Evolutionary conservation across 306 rosid species (phyloP), one percentile per base, ranked within the genome.

Genomic region (Trichosanthes cucumerina): DNA sequence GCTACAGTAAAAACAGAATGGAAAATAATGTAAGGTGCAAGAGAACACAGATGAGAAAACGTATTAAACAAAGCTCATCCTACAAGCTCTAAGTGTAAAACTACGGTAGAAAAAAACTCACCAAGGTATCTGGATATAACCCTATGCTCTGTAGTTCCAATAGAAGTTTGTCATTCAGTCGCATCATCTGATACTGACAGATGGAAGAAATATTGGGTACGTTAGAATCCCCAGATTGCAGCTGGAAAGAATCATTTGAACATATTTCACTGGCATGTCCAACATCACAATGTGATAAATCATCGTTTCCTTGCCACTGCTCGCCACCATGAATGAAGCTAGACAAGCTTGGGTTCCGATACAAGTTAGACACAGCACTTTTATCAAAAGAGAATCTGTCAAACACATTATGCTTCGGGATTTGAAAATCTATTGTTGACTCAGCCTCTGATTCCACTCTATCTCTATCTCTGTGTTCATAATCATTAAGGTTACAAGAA

Each of bases 141-240:
- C 97, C 98, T 74, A 93, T 82, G 81, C 97, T 90, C 81, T 90
- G 97, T 85, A 93, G 86, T 86, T 93, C 98, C 86, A 93, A 84
- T 70, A 91, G 81, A 85, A 93, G 90, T 80, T 83, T 90, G 79
- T 91, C 92, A 73, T 91, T 88, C 82, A 90, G 75, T 72, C 88
- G 81, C 98, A 93, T 90, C 72, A 80, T 84, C 86, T 91, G 97
- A 91, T 93, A 90, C 52, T 82, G 92, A 65, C 84, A 82, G 76
- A 89, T 90, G 19, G 96, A 78, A 71, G 91, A 84, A 83, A 88
- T 82, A 74, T 78, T 70, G 63, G 87, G 81, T 84, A 46, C 49
- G 78, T 78, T 83, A 56, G 71, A 49, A 56, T 89, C 93, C 69
- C 83, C 73, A 79, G 83, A 83, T 74, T 86, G 97, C 62, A 86